A percentile compares a stretch with the other conserved stretches of the same genome.
Evolutionary conservation across 1,139 yeast genomes (phyloP).

Genomic region (Pichia sp.): DNA sequence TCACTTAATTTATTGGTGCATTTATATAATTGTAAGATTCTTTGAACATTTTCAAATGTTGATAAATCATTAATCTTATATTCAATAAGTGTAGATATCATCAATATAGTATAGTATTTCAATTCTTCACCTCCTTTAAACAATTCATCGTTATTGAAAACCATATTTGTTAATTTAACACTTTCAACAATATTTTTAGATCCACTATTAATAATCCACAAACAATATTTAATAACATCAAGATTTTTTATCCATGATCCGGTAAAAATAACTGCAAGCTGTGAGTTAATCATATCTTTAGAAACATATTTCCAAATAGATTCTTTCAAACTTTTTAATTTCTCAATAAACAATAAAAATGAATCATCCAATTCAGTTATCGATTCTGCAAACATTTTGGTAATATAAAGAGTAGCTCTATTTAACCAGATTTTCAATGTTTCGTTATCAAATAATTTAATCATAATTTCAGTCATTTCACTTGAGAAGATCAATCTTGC

Average conservation of each 20-base stretch:
- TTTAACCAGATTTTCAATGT: slow-evolving; percentile 35
- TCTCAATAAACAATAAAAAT: slow-evolving; percentile 28
- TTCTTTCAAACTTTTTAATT: slow-evolving; percentile 28
- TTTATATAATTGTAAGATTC: slow-evolving; percentile 33
- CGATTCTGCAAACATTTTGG: slow-evolving; percentile 57
- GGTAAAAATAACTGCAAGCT: slow-evolving; percentile 56
- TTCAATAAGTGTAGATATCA: slow-evolving; percentile 41
- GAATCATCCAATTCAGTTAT: slow-evolving; percentile 16
- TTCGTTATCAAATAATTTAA: background rate
- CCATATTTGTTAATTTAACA: slow-evolving; percentile 56
- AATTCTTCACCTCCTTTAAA: slow-evolving; percentile 19
- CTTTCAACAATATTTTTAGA: slow-evolving; percentile 38
- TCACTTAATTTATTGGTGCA: slow-evolving; percentile 65
- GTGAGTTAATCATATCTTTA: slow-evolving; percentile 49
- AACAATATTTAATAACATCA: slow-evolving; percentile 39
- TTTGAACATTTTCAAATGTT: slow-evolving; percentile 24
- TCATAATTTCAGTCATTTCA: slow-evolving; percentile 20
- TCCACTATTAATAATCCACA: slow-evolving; percentile 33
- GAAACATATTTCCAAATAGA: slow-evolving; percentile 45
- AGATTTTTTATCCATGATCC: slow-evolving; percentile 42
- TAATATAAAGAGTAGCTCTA: slow-evolving; percentile 50
- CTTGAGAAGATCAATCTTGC: slow-evolving; percentile 25
- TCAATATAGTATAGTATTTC: slow-evolving; percentile 39
- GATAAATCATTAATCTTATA: slow-evolving; percentile 45
- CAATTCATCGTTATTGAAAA: slow-evolving; percentile 43